Evolutionary conservation across 495 filamentous ascomycete genomes (phyloP), one percentile per base, ranked within the genome.

Genomic region (Aspergillus taichungensis): DNA sequence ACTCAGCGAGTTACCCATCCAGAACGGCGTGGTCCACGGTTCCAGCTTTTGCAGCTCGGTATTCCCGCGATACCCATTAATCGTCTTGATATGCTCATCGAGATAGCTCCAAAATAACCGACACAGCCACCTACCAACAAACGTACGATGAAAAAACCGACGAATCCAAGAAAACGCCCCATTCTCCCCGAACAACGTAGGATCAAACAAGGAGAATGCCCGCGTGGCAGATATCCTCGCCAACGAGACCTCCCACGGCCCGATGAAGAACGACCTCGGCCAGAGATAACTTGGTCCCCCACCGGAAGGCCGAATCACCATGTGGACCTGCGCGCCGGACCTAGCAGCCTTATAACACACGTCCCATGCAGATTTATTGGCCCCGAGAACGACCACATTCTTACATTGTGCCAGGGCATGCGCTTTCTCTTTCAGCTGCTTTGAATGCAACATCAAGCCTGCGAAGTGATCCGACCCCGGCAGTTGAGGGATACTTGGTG

Each of bases 11-110:
- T 59, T 67, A 0, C 67, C 79, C 4, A 60, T 63, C 60, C 73
- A 83, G 59, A 85, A 78, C 9, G 73, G 46, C 0, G 63, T 44
- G 8, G 60, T 60, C 75, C 76, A 84, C 0, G 85, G 83, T 55
- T 81, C 74, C 34, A 87, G 67, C 60, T 84, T 85, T 40, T 70
- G 68, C 0, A 72, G 78, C 43, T 80, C 73, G 0, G 76, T 76
- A 43, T 82, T 74, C 0, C 68, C 53, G 43, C 71, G 61, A 50
- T 74, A 76, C 12, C 70, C 69, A 51, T 75, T 77, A 4, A 73
- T 52, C 5, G 61, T 59, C 13, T 77, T 47, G n/a, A 79, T 64
- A 40, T 79, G 27, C 1, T 4, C 3, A 12, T 46, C 44, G 0
- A 46, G 28, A 3, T 7, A 8, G 1, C 3, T 40, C 44, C 44